Percentiles rank a stretch among this genome's conserved stretches.
Conservation (phyloP, 331 rosid genomes). For the Malus hybrid region DNA sequence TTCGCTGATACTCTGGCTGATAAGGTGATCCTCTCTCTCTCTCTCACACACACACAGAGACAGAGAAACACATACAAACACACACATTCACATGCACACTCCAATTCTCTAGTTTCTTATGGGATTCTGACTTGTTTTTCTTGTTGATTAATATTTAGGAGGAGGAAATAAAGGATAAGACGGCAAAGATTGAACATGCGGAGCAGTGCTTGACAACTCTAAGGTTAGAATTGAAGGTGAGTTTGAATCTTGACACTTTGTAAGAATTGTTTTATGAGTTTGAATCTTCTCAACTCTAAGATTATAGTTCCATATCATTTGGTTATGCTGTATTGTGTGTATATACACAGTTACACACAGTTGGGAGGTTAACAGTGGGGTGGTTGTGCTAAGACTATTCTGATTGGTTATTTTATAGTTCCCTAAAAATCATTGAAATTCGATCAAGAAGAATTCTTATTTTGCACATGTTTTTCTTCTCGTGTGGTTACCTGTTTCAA, state of each 20-base stretch:
- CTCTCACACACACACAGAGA: background rate
- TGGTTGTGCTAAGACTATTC: background rate
- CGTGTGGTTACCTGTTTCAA: background rate
- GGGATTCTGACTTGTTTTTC: constrained; percentile 11
- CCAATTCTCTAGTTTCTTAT: background rate
- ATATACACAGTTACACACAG: background rate
- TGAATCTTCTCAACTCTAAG: background rate
- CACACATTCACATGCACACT: background rate
- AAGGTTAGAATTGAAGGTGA: constrained; percentile 76
- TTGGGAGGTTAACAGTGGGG: background rate
- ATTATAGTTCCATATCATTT: background rate
- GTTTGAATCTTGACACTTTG: background rate
- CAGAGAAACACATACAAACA: background rate
- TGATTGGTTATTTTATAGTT: background rate
- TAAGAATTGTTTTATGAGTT: background rate
- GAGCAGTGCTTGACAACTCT: constrained; percentile 81
- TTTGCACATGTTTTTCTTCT: background rate
- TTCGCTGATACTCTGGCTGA: constrained; percentile 62
- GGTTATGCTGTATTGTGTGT: background rate
- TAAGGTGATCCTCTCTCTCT: constrained; percentile 36
- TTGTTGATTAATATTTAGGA: constrained; percentile 49
- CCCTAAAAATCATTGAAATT: background rate
- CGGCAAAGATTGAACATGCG: constrained; percentile 58
- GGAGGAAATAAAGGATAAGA: constrained; percentile 65
- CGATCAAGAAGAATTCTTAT: background rate